Percentiles rank a stretch among this genome's conserved stretches.
Conservation (phyloP, 2,329 filamentous ascomycete genomes). For the Ascochyta rabiei region DNA sequence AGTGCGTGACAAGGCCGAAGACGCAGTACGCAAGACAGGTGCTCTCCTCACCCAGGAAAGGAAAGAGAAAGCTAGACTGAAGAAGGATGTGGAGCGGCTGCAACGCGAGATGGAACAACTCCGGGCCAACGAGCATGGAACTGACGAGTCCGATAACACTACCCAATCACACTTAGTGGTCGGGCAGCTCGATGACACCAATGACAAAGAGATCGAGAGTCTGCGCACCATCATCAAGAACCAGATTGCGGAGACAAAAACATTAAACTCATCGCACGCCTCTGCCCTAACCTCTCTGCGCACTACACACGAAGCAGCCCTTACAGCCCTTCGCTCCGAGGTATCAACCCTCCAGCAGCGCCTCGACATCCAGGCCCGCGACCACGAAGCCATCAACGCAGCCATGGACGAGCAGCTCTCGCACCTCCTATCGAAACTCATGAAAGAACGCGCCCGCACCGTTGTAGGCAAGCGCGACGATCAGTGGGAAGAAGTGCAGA, state of each 20-base stretch:
- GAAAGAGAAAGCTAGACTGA: conserved; percentile 36
- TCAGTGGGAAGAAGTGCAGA: conserved; percentile 41
- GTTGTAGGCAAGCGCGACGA: conserved; percentile 41
- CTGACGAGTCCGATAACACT: conserved; percentile 17
- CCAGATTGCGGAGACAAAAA: conserved; percentile 34
- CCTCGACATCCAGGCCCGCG: conserved; percentile 27
- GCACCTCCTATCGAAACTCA: conserved; percentile 30
- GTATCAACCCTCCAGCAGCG: conserved; percentile 26
- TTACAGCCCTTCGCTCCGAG: conserved; percentile 14
- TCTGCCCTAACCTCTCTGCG: conserved; percentile 8
- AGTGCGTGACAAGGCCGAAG: conserved; percentile 43
- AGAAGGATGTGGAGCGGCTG: conserved; percentile 34
- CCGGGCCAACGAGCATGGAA: conserved; percentile 18
- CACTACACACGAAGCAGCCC: conserved; percentile 24
- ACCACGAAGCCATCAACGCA: conserved; percentile 39
- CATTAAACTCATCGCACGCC: conserved; percentile 27
- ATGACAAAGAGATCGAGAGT: conserved; percentile 35
- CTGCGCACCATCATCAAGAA: conserved; percentile 35
- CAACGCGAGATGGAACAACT: conserved; percentile 31
- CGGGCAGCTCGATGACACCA: conserved; percentile 19
- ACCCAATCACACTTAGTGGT: not conserved
- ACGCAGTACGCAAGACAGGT: conserved; percentile 43
- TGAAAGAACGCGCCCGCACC: conserved; percentile 40
- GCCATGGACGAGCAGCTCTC: conserved; percentile 45
- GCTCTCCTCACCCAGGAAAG: conserved; percentile 42